Percentiles rank a stretch among this genome's conserved stretches.
Conservation (phyloP, 257 asterid genomes). For the Prunella vulgaris region DNA sequence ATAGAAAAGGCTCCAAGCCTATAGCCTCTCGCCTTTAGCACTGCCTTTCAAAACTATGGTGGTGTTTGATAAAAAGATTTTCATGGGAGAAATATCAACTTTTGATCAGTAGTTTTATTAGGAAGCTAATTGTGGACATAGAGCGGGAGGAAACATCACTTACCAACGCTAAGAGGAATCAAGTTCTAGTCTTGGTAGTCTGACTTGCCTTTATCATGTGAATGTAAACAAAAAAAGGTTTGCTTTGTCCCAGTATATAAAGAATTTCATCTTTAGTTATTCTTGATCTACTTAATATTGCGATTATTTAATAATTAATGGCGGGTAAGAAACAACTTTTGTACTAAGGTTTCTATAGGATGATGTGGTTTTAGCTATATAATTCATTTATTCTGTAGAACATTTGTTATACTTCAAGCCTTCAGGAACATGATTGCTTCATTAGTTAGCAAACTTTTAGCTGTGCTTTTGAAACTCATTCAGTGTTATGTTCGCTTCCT, state of each 20-base stretch:
- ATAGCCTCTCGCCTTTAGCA: no score
- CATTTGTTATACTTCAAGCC: slow-evolving; percentile 29
- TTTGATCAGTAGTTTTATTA: no score
- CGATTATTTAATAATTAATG: not conserved
- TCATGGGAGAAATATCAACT: no score
- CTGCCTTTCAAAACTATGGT: no score
- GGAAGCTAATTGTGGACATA: no score
- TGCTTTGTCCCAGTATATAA: not conserved
- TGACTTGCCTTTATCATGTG: not conserved
- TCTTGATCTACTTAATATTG: not conserved
- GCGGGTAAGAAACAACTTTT: slow-evolving; percentile 33
- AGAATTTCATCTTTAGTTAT: not conserved
- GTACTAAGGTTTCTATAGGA: slow-evolving; percentile 32
- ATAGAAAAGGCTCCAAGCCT: no score
- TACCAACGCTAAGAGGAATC: no score
- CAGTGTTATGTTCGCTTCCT: slow-evolving; percentile 35
- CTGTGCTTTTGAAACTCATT: slow-evolving; percentile 29
- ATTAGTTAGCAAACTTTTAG: slow-evolving; percentile 26
- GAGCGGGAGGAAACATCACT: no score
- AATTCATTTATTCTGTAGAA: slow-evolving; percentile 25
- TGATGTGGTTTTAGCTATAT: slow-evolving; percentile 29
- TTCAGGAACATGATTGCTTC: slow-evolving; percentile 28
- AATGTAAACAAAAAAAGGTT: not conserved
- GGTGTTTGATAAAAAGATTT: no score
- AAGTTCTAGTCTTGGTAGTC: not conserved